phyloP scores from a whole-genome alignment of 2,329 filamentous ascomycete species.

The Aspergillus phoenicis region DNA sequence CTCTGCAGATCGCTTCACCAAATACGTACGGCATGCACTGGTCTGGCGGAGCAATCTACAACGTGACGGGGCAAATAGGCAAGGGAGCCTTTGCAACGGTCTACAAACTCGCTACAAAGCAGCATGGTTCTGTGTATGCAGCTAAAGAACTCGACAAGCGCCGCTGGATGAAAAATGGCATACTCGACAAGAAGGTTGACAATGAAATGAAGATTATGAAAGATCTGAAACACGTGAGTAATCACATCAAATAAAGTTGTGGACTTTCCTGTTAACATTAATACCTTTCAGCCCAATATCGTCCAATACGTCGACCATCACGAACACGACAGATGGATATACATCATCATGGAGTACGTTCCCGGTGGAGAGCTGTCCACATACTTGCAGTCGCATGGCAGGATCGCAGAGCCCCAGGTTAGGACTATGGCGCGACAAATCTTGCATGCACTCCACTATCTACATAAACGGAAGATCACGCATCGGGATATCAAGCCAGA shows the following conservation, averaged over 20 bases:
- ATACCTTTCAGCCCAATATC: conserved; percentile 68
- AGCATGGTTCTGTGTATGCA: conserved; percentile 79
- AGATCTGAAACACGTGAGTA: conserved; percentile 73
- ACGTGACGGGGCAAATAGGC: conserved; percentile 77
- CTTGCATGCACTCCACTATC: conserved; percentile 78
- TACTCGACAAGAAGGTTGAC: conserved; percentile 86
- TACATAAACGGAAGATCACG: conserved; percentile 86
- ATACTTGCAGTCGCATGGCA: conserved; percentile 63
- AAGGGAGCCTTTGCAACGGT: conserved; percentile 95
- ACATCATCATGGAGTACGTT: conserved; percentile 97
- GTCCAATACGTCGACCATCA: conserved; percentile 89
- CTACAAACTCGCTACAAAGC: conserved; percentile 84
- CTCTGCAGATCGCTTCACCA: conserved; percentile 37
- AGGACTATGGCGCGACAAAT: conserved; percentile 70
- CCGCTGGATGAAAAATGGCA: conserved; percentile 87
- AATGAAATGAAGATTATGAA: conserved; percentile 98
- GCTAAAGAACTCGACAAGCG: conserved; percentile 95
- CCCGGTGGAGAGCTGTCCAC: conserved; percentile 79
- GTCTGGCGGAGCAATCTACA: conserved; percentile 83
- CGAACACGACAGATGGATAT: conserved; percentile 76
- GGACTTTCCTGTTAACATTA: conserved; percentile 14
- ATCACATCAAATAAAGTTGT: not conserved
- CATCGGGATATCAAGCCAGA: conserved; percentile 99
- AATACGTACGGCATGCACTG: conserved; percentile 68
- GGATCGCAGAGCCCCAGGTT: conserved; percentile 69